Base-by-base conservation (phyloP, 805 yeast genomes). In the Yarrowia keelungensis region DNA sequence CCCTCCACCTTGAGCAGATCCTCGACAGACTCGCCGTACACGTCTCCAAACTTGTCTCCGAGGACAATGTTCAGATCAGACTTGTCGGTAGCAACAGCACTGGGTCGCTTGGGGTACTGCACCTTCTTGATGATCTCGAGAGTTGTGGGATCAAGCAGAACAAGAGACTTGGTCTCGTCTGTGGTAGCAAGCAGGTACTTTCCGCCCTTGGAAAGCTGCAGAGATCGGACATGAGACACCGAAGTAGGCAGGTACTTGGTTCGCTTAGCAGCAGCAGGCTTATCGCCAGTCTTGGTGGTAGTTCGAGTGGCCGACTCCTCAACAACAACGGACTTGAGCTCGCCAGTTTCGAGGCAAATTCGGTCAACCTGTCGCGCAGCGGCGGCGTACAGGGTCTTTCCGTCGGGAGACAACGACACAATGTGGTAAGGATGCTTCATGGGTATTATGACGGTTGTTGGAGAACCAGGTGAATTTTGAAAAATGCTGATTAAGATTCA, bases 21-120 rank as follows among this genome's bases (percentile, higher is more conserved):
- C 12, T 69, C 71, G 19, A 58, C 70, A 3, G 77, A 73, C 14
- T 76, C 75, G 1, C 83, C 77, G 76, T 91, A 95, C 7, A 92
- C 97, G 78, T 95, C 99, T 59, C 99, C 99, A 76, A 94, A 95
- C 80, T 95, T 95, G 77, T 95, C 99, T 22, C 97, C 97, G 32
- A 93, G 84, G 2, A 92, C 77, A 8, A 93, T 78, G 14, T 79
- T 78, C 15, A 67, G 71, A 70, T 84, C 86, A 69, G 85, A 85
- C 43, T 79, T 78, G 42, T 89, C 83, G 0, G 87, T 79, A 8
- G 91, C 81, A 19, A 92, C 82, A 1, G 97, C 88, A 72, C 92
- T 89, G n/a, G 98, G 98, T 78, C 98, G 87, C 78, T 94, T 94
- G 45, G 97, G 92, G 74, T 91, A 89, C 5, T 85, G 84, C 75